Evolutionary conservation across 2,329 filamentous ascomycete genomes (phyloP).

Genomic region (Trichoderma hamatum): DNA sequence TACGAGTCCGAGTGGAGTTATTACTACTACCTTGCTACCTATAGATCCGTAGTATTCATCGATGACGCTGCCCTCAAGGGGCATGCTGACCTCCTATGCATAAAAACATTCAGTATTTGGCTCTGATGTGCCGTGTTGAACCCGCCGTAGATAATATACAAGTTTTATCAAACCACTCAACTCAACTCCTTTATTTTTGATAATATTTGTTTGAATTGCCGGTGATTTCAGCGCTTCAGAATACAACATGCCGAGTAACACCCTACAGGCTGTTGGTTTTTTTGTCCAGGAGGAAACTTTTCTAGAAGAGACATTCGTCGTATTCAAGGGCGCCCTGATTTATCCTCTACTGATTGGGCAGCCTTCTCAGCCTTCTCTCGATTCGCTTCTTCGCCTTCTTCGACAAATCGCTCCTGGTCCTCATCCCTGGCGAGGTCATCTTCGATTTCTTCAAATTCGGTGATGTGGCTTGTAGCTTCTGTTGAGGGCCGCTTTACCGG

Average conservation of each 20-base stretch:
- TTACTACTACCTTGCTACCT: slow-evolving; percentile 2
- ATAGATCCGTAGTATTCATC: neutral
- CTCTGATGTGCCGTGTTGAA: neutral
- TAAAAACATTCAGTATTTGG: neutral
- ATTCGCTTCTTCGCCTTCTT: slow-evolving; percentile 36
- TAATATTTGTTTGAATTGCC: neutral
- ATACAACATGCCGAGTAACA: neutral
- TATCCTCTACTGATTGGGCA: slow-evolving; percentile 13
- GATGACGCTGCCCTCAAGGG: neutral
- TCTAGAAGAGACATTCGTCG: neutral
- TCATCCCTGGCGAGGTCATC: slow-evolving; percentile 44
- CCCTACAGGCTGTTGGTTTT: neutral
- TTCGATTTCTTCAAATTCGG: slow-evolving; percentile 57
- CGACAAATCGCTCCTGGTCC: slow-evolving; percentile 28
- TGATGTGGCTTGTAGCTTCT: slow-evolving; percentile 47
- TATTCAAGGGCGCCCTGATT: slow-evolving; percentile 15
- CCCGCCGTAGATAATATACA: slow-evolving; percentile 6
- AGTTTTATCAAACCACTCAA: neutral
- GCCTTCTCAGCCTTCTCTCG: slow-evolving; percentile 13
- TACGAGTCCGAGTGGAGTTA: slow-evolving; percentile 24
- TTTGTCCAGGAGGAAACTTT: neutral
- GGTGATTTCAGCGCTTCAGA: neutral
- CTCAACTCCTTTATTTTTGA: neutral
- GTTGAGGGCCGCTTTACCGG: slow-evolving; percentile 43
- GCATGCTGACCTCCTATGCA: slow-evolving; percentile 9